Percentiles rank a stretch among this genome's conserved stretches.
Conservation (phyloP, 768 basidiomycete species). For the Lactarius psammicola region DNA sequence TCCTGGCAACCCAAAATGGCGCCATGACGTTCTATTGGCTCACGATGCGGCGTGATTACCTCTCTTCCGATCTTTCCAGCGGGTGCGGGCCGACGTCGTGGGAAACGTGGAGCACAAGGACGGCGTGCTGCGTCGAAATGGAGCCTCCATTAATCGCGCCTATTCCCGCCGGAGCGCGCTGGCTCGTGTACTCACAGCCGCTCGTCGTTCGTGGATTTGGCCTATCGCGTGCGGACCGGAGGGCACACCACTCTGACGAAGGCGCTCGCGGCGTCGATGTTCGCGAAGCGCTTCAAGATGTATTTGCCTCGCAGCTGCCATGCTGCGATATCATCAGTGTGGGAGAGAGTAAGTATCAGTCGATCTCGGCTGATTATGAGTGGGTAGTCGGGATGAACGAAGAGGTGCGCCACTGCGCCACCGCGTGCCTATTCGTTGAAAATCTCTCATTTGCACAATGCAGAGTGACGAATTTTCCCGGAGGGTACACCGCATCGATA, state of each 20-base stretch:
- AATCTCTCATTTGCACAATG: neutral
- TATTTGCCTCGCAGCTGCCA: constrained; percentile 9
- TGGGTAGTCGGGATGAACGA: constrained; percentile 22
- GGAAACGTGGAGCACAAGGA: constrained; percentile 14
- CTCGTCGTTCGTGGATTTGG: constrained; percentile 16
- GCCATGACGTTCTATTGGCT: constrained; percentile 13
- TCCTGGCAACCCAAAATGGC: neutral
- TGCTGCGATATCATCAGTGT: constrained; percentile 8
- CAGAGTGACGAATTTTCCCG: constrained; percentile 12
- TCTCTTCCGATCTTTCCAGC: constrained; percentile 4
- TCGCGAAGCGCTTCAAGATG: constrained; percentile 8
- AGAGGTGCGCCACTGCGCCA: constrained; percentile 8
- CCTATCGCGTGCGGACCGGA: constrained; percentile 4
- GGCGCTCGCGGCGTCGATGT: neutral
- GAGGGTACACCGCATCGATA: constrained; percentile 19
- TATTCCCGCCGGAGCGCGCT: constrained; percentile 19
- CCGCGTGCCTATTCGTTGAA: neutral
- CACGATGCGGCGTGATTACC: constrained; percentile 14
- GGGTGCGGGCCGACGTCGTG: constrained; percentile 6
- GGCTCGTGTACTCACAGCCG: constrained; percentile 18
- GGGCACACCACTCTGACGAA: neutral
- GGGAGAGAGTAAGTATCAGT: constrained; percentile 23
- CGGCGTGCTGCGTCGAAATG: constrained; percentile 19
- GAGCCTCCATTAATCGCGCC: constrained; percentile 8
- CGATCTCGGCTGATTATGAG: constrained; percentile 23